Evolutionary conservation across 129 eudicot genomes (phyloP).

Genomic region (Kitagawia praeruptora): DNA sequence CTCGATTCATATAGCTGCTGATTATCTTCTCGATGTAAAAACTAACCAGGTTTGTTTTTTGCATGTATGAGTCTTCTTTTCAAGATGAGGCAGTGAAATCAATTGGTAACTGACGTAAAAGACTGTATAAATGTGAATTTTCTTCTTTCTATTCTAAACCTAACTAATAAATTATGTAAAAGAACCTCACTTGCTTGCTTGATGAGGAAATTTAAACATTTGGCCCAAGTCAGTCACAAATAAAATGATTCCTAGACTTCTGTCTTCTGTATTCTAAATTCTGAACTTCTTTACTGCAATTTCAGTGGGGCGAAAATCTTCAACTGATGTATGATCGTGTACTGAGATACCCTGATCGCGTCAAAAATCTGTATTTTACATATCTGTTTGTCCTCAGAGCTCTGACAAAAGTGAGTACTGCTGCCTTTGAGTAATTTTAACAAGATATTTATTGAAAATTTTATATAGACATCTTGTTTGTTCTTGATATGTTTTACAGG

Average conservation of each 20-base stretch:
- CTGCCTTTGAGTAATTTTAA: constrained; percentile 1
- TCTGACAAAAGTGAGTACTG: constrained; percentile 69
- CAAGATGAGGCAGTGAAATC: neutral
- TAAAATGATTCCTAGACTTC: neutral
- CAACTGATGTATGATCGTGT: constrained; percentile 79
- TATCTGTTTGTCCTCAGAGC: constrained; percentile 93
- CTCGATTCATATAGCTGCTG: constrained; percentile 84
- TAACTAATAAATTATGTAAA: neutral
- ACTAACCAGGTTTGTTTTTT: constrained; percentile 45
- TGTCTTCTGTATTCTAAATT: constrained; percentile 2
- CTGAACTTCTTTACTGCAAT: constrained; percentile 26
- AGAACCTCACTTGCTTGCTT: neutral
- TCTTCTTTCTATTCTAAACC: neutral
- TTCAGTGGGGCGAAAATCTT: constrained; percentile 95
- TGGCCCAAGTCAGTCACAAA: neutral
- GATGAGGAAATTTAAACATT: neutral
- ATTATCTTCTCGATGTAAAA: constrained; percentile 80
- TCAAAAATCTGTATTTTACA: constrained; percentile 80
- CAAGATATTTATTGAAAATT: constrained; percentile 1
- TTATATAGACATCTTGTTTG: neutral
- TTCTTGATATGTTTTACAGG: constrained; percentile 32
- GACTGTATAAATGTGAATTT: neutral
- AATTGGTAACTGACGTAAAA: neutral
- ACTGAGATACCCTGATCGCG: constrained; percentile 83
- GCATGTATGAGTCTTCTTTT: neutral